A percentile compares a stretch with the other conserved stretches of the same genome.
phyloP scores from a whole-genome alignment of 352 stramenopile species.

The Sclerospora graminicola region DNA sequence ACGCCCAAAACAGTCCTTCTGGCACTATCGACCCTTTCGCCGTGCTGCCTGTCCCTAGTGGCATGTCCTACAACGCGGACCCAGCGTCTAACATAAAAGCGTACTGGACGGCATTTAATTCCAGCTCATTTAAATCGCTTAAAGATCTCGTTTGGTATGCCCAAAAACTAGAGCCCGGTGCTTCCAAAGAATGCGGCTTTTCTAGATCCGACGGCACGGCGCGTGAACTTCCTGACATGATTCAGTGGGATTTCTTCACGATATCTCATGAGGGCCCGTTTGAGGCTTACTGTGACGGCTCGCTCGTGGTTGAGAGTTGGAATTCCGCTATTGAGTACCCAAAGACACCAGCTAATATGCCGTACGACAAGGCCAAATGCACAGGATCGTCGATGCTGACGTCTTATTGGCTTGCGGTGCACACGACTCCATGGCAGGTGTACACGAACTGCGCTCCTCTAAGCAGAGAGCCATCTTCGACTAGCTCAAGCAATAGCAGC shows the following conservation, averaged over 20 bases:
- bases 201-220: slow-evolving; percentile 15
- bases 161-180: slow-evolving; percentile 11
- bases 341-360: slow-evolving; percentile 21
- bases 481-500: slow-evolving; percentile 12
- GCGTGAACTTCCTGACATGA: slow-evolving; percentile 14
- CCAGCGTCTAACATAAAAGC: slow-evolving; percentile 18
- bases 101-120: slow-evolving; percentile 28
- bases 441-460: slow-evolving; percentile 38
- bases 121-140: slow-evolving; percentile 26
- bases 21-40: slow-evolving; percentile 28
- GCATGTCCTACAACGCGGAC: slow-evolving; percentile 34
- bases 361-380: slow-evolving; percentile 34
- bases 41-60: slow-evolving; percentile 23
- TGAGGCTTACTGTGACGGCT: slow-evolving; percentile 36
- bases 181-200: slow-evolving; percentile 25
- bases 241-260: slow-evolving; percentile 35
- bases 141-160: slow-evolving; percentile 20
- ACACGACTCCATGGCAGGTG: slow-evolving; percentile 34
- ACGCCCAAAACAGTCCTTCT: slow-evolving; percentile 31
- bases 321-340: slow-evolving; percentile 30
- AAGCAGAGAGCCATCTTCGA: slow-evolving; percentile 7
- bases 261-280: slow-evolving; percentile 30
- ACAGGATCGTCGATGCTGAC: slow-evolving; percentile 19
- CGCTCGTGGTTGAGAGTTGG: slow-evolving; percentile 25
- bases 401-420: slow-evolving; percentile 36